Evolutionary conservation across 768 basidiomycete species (phyloP), one percentile per base, ranked within the genome.

Genomic region (Chalciporus chontae): DNA sequence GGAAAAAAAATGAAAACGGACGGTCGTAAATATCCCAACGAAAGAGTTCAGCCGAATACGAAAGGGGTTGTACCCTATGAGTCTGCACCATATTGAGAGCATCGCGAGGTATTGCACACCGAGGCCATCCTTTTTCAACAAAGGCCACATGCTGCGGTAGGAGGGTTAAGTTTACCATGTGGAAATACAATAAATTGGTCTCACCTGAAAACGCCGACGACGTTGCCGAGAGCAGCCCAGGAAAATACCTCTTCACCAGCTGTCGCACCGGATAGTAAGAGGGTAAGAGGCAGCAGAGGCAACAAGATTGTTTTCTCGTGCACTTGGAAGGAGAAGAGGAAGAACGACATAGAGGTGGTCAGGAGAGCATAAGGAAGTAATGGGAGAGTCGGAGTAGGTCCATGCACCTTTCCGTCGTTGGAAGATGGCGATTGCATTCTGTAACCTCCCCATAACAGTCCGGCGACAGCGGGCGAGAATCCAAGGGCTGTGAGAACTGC

Each of bases 241-340:
- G 59, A 40, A 45, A 64, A 66, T 18, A 59, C 55, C 31, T 62
- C 50, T 54, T 68, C 48, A 21, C 56, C 55, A 1, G 57, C 55
- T 0, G 66, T 54, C 4, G 74, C 65, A 3, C 73, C 74, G 5
- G 77, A 85, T 46, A 94, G 74, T 14, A 94, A 73, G 15, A 97
- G 73, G 0, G 85, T 90, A 24, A 94, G 72, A 0, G 94, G 94
- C 55, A 97, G 67, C 18, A 98, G 73, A 3, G 94, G 92, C 1
- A 97, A 63, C 15, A 96, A 64, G 36, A 97, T 89, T 3, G 87
- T 85, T 74, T 96, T 97, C 68, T 97, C 94, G 67, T 96, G 94
- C 34, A 94, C 94, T 61, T 96, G 94, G 69, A 95, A 95, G 6
- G 93, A 94, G 73, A 95, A 94, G 27, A 97, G 74, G 72, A 95